Conservation (phyloP, 768 basidiomycete genomes). For the Leccinum pellstonianum region DNA sequence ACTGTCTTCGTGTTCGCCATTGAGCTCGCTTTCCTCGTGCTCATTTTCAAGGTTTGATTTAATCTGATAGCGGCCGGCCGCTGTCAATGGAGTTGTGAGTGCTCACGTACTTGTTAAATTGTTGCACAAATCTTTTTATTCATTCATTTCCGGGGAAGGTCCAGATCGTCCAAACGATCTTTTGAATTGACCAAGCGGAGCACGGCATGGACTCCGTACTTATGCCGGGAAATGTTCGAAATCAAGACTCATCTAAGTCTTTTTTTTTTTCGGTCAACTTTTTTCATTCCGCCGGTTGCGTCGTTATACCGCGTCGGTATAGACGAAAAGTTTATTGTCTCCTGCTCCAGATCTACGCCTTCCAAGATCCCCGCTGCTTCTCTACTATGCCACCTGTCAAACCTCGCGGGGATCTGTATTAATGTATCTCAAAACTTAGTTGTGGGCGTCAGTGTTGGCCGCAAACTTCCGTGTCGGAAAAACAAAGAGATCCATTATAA, state of each 20-base stretch:
- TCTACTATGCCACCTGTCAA: neutral
- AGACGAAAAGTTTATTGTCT: slow-evolving; percentile 10
- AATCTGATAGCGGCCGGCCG: slow-evolving; percentile 7
- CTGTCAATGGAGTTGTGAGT: slow-evolving; percentile 17
- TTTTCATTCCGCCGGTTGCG: neutral
- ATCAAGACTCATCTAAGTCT: neutral
- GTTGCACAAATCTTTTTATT: neutral
- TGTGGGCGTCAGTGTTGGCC: neutral
- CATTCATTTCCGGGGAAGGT: neutral
- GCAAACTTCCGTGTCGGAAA: slow-evolving; percentile 1
- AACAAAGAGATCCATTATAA: slow-evolving; percentile 2
- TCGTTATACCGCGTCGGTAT: slow-evolving; percentile 1
- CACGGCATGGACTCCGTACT: slow-evolving; percentile 1
- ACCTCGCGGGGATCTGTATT: neutral
- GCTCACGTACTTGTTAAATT: neutral
- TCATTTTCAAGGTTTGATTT: slow-evolving; percentile 45
- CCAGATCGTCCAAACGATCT: slow-evolving; percentile 17
- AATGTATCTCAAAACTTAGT: slow-evolving; percentile 5
- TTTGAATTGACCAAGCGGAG: slow-evolving; percentile 13
- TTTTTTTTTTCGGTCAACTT: neutral
- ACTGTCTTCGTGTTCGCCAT: slow-evolving; percentile 58
- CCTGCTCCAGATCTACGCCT: slow-evolving; percentile 10
- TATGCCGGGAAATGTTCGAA: neutral
- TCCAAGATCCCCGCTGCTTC: slow-evolving; percentile 23
- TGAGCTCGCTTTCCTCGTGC: slow-evolving; percentile 63